Evolutionary conservation across 2,329 filamentous ascomycete genomes (phyloP).

Genomic region (Pleomassaria siparia): DNA sequence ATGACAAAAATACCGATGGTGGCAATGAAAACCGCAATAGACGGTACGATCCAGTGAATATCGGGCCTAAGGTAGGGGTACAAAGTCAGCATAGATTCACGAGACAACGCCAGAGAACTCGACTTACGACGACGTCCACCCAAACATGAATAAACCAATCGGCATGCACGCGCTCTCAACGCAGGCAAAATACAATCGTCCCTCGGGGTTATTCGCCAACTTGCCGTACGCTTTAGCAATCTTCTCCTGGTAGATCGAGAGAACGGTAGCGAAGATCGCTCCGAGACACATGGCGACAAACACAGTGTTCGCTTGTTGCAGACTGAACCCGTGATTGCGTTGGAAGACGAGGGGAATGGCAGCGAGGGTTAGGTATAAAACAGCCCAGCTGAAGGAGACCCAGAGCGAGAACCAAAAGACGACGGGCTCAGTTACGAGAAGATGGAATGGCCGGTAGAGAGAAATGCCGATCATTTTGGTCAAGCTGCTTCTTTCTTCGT

Average conservation of each 20-base stretch:
- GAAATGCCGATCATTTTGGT: slow-evolving; percentile 71
- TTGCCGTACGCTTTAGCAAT: slow-evolving; percentile 55
- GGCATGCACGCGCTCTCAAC: slow-evolving; percentile 74
- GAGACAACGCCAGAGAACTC: no score
- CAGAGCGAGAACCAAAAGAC: slow-evolving; percentile 88
- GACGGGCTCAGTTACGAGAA: slow-evolving; percentile 74
- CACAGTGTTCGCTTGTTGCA: slow-evolving; percentile 68
- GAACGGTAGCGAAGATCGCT: slow-evolving; percentile 63
- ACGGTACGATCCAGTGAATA: slow-evolving; percentile 72
- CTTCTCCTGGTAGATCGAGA: slow-evolving; percentile 74
- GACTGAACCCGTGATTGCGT: slow-evolving; percentile 66
- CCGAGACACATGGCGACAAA: slow-evolving; percentile 74
- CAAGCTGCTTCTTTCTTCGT: slow-evolving; percentile 73
- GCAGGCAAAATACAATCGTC: slow-evolving; percentile 80
- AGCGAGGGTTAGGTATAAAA: slow-evolving; percentile 82
- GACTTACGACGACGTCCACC: slow-evolving; percentile 69
- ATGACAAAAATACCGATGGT: slow-evolving; percentile 85
- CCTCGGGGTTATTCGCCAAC: slow-evolving; percentile 61
- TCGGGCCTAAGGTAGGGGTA: no score
- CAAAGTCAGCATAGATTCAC: no score
- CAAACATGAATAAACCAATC: slow-evolving; percentile 78
- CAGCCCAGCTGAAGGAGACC: slow-evolving; percentile 87
- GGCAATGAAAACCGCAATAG: slow-evolving; percentile 69
- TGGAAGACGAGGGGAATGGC: slow-evolving; percentile 78
- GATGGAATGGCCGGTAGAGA: slow-evolving; percentile 74